Conservation (phyloP, 1,139 yeast genomes). For the Saccharomyces pastorianus region DNA sequence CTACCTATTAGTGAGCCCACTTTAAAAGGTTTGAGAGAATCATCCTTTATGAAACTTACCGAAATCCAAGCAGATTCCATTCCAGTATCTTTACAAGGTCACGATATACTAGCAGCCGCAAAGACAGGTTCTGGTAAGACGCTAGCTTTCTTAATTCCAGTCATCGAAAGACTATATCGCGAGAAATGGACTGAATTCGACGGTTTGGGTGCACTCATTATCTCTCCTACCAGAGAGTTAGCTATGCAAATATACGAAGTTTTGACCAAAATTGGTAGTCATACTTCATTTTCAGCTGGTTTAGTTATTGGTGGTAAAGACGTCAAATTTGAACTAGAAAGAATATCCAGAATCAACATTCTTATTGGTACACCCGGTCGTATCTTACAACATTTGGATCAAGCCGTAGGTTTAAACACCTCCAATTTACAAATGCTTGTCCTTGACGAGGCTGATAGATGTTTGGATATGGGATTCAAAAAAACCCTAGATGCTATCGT, state of each 20-base stretch:
- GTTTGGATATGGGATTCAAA: slow-evolving; percentile 93
- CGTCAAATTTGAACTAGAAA: slow-evolving; percentile 75
- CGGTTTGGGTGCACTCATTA: slow-evolving; percentile 86
- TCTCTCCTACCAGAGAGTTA: slow-evolving; percentile 89
- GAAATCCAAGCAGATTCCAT: slow-evolving; percentile 81
- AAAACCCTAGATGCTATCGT: slow-evolving; percentile 80
- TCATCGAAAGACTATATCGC: slow-evolving; percentile 61
- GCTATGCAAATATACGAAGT: slow-evolving; percentile 94
- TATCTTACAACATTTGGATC: slow-evolving; percentile 88
- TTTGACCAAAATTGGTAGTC: slow-evolving; percentile 70
- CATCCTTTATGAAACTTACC: slow-evolving; percentile 67
- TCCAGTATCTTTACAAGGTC: slow-evolving; percentile 67
- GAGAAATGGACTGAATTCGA: slow-evolving; percentile 80
- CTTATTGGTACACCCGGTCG: slow-evolving; percentile 96
- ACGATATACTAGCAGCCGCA: slow-evolving; percentile 87
- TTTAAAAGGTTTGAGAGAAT: slow-evolving; percentile 61
- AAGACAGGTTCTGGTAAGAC: slow-evolving; percentile 97
- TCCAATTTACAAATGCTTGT: slow-evolving; percentile 75
- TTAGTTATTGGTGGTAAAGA: slow-evolving; percentile 96
- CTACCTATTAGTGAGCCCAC: slow-evolving; percentile 68
- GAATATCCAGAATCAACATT: slow-evolving; percentile 76
- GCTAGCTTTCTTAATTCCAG: slow-evolving; percentile 80
- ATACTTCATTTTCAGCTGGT: slow-evolving; percentile 82
- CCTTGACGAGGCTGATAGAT: slow-evolving; percentile 92
- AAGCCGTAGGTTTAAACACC: slow-evolving; percentile 77